Evolutionary conservation across 495 filamentous ascomycete genomes (phyloP).

Genomic region (Penicillium atrosanguineum): DNA sequence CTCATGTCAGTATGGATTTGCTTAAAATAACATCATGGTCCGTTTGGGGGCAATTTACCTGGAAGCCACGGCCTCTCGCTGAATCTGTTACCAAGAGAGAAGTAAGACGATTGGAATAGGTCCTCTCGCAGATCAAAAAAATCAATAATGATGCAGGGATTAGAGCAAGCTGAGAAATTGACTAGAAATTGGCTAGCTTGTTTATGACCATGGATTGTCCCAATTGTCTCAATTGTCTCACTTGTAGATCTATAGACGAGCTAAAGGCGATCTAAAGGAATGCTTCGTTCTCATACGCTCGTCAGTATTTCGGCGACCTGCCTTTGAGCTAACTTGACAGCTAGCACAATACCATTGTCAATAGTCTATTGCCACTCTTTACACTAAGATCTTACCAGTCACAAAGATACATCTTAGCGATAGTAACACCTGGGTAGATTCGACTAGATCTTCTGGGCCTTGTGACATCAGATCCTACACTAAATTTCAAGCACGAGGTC

Average conservation of each 20-base stretch:
- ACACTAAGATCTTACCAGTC: too few relatives aligned
- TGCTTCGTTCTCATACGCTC: background rate
- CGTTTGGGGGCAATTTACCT: background rate
- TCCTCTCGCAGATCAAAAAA: background rate
- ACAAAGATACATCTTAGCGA: too few relatives aligned
- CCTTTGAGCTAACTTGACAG: background rate
- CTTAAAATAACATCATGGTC: background rate
- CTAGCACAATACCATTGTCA: background rate
- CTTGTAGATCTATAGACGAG: too few relatives aligned
- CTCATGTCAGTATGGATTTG: background rate
- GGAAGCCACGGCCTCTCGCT: background rate
- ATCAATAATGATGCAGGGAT: background rate
- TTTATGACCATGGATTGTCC: too few relatives aligned
- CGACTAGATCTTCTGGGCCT: background rate
- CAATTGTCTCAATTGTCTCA: too few relatives aligned
- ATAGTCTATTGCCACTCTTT: background rate
- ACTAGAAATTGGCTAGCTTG: background rate
- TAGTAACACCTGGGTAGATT: too few relatives aligned
- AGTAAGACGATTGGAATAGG: background rate
- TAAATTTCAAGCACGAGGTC: background rate
- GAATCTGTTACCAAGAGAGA: background rate
- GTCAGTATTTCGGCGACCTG: background rate
- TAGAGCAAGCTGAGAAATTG: background rate
- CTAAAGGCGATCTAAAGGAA: background rate
- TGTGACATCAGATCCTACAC: slow-evolving; percentile 1